Evolutionary conservation across 2,329 filamentous ascomycete genomes (phyloP).

Genomic region (Colletotrichum filicis): DNA sequence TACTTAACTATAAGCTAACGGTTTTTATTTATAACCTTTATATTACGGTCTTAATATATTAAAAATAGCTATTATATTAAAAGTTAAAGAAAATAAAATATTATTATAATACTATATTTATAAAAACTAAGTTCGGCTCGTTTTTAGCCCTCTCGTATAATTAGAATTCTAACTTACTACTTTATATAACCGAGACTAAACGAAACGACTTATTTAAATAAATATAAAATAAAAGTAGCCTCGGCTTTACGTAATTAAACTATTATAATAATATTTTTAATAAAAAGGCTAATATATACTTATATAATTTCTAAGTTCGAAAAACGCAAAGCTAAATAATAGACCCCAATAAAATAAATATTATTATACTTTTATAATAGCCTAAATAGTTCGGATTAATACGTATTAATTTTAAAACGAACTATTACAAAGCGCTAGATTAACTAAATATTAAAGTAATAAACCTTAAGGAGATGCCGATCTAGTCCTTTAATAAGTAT

Average conservation of each 20-base stretch:
- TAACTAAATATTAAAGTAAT: too few relatives aligned
- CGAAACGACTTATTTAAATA: constrained; percentile 39
- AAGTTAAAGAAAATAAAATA: constrained; percentile 54
- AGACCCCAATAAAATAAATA: too few relatives aligned
- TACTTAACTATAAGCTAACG: constrained; percentile 45
- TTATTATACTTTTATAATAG: too few relatives aligned
- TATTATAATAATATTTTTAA: too few relatives aligned
- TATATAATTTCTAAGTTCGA: not conserved
- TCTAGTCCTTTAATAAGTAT: too few relatives aligned
- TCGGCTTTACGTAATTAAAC: too few relatives aligned
- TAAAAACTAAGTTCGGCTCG: constrained; percentile 25
- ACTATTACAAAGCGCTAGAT: too few relatives aligned
- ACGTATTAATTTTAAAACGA: too few relatives aligned
- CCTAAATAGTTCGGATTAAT: too few relatives aligned
- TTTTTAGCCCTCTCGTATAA: not conserved
- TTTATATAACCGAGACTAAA: constrained; percentile 47
- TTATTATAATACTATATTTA: constrained; percentile 53
- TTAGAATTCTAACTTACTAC: not conserved
- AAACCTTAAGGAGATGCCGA: too few relatives aligned
- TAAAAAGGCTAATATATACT: too few relatives aligned
- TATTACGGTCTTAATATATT: constrained; percentile 66
- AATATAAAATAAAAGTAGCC: too few relatives aligned
- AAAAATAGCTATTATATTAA: constrained; percentile 54
- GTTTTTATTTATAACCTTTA: constrained; percentile 70
- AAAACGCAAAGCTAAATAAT: not conserved